Base-by-base conservation (phyloP, 192 early-diverging fungal genomes). In the Coemansia sp. region DNA sequence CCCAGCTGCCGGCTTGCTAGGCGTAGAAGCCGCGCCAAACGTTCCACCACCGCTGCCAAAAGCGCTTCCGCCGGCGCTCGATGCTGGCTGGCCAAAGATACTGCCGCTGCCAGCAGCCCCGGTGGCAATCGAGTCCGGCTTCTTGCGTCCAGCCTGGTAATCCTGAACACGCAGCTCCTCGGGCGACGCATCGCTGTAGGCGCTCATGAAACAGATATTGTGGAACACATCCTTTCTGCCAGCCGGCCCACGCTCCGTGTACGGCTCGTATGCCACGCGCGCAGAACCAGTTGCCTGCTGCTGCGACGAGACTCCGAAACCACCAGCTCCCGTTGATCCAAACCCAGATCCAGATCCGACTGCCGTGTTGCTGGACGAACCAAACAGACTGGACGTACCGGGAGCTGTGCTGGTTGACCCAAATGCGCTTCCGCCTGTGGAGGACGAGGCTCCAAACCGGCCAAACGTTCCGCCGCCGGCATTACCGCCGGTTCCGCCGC, bases 151-250 rank as follows among this genome's bases (percentile, higher is more conserved):
- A 65, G 91, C 87, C 57, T 83, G 72, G 64, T 98, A 98, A 73
- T 98, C 96, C 84, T 93, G 88, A 4, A 93, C 67, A 17, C 95
- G 86, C 49, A 98, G 88, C 79, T 98, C 95, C 83, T 98, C 95
- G 45, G 90, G 86, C 17, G 93, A 96, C 70, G 80, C 95, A 32
- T 84, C 87, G 61, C 87, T 88, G 69, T 99, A 99, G 16, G 84
- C 87, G 11, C 89, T 87, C 95, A 96, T 97, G 25, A 92, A 91
- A 43, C 88, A 86, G 55, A 97, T 91, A 51, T 85, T 82, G 41
- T 89, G 86, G 64, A 88, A 91, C 17, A 84, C 70, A 40, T 89
- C 88, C 38, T 83, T 87, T 5, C 84, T 72, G 25, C 87, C 88
- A 0, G 84, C 83, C 10, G 86, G 55, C 7, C 87, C 81, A 39